phyloP scores from a whole-genome alignment of 139 green algal species.

The Chlorella sp. region DNA sequence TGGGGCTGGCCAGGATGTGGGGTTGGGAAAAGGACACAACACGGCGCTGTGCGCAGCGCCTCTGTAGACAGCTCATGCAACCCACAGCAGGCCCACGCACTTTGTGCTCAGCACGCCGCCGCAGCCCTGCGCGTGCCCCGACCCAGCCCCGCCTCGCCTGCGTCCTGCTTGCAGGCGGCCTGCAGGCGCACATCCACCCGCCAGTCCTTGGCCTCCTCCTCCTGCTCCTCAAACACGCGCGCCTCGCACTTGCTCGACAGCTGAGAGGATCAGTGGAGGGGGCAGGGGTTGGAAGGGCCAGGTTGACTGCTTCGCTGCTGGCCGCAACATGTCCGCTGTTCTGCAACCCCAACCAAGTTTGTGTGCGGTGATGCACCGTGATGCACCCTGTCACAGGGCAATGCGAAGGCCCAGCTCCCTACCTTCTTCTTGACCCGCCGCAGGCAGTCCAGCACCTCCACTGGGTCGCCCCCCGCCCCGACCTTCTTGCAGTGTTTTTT shows the following conservation, averaged over 20 bases:
- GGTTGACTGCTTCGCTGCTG: too few species aligned
- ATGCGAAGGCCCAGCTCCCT: neutral
- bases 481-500: constrained; percentile 59
- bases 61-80: too few species aligned
- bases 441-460: constrained; percentile 74
- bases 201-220: constrained; percentile 68
- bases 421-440: constrained; percentile 43
- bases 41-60: too few species aligned
- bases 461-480: constrained; percentile 40
- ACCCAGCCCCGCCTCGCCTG: constrained; percentile 49
- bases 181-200: constrained; percentile 68
- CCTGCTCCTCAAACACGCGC: constrained; percentile 17
- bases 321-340: too few species aligned
- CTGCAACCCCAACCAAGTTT: too few species aligned
- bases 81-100: too few species aligned
- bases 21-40: too few species aligned
- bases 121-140: too few species aligned
- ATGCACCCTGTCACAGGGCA: too few species aligned
- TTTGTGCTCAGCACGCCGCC: neutral
- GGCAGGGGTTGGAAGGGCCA: neutral
- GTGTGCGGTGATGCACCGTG: too few species aligned
- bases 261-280: neutral
- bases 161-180: constrained; percentile 59
- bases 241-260: constrained; percentile 4
- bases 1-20: too few species aligned